Percentiles rank a stretch among this genome's conserved stretches.
Evolutionary conservation across 2,329 filamentous ascomycete species (phyloP).

Genomic region (Bipolaris bicolor): DNA sequence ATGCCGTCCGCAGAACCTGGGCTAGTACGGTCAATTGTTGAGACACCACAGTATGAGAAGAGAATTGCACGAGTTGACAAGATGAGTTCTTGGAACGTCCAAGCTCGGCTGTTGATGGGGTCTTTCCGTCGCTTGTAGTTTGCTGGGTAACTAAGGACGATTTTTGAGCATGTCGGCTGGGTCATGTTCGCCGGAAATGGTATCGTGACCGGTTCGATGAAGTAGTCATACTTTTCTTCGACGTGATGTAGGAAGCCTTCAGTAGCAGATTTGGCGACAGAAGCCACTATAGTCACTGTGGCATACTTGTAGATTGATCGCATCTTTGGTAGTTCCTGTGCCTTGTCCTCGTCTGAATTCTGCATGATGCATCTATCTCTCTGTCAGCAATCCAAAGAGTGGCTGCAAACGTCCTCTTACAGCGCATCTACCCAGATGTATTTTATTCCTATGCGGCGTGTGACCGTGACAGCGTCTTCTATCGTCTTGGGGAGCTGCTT

Average conservation of each 20-base stretch:
- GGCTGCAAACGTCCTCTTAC: neutral
- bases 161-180: neutral
- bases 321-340: conserved; percentile 16
- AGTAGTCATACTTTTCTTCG: conserved; percentile 5
- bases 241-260: conserved; percentile 16
- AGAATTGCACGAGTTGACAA: conserved; percentile 10
- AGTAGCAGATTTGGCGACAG: conserved; percentile 8
- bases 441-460: conserved; percentile 7
- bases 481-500: conserved; percentile 17
- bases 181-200: neutral
- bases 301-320: conserved; percentile 15
- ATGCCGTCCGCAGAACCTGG: neutral
- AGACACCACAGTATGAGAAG: conserved; percentile 15
- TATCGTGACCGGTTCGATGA: conserved; percentile 10
- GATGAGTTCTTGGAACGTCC: conserved; percentile 19
- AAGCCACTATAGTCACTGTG: conserved; percentile 14
- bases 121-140: conserved; percentile 14
- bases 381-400: neutral
- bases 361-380: conserved; percentile 15
- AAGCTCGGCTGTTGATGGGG: conserved; percentile 17
- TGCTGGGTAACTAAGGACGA: conserved; percentile 11
- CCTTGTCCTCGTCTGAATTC: conserved; percentile 12
- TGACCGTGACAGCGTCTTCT: conserved; percentile 16
- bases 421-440: conserved; percentile 23
- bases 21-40: conserved; percentile 5